Percentiles rank a stretch among this genome's conserved stretches.
phyloP scores from a whole-genome alignment of 148 eudicot genomes.

The Tetragonia tetragonoides region DNA sequence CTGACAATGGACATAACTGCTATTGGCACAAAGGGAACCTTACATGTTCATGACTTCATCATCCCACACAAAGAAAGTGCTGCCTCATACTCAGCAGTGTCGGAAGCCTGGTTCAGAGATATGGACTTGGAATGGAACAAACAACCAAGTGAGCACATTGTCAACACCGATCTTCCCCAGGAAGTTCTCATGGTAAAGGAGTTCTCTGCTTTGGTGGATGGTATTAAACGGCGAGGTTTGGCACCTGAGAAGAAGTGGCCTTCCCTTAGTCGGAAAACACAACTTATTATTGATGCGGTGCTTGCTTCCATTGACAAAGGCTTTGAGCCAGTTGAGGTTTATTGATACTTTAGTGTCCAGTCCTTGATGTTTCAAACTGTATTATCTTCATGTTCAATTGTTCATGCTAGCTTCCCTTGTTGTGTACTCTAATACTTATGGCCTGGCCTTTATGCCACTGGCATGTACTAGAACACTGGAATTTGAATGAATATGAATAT shows the following conservation, averaged over 20 bases:
- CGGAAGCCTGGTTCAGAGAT: slow-evolving; percentile 30
- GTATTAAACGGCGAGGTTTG: slow-evolving; percentile 30
- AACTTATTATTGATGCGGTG: slow-evolving; percentile 52
- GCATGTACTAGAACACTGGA: no score
- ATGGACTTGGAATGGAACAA: slow-evolving; percentile 38
- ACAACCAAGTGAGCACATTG: slow-evolving; percentile 37
- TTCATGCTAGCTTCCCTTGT: no score
- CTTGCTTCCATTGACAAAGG: slow-evolving; percentile 46
- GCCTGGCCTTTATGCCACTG: no score
- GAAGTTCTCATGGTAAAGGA: slow-evolving; percentile 57
- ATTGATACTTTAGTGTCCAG: not conserved
- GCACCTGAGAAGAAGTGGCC: slow-evolving; percentile 50
- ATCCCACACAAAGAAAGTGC: slow-evolving; percentile 34
- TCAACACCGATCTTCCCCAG: slow-evolving; percentile 44
- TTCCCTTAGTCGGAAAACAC: slow-evolving; percentile 48
- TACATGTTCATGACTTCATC: slow-evolving; percentile 40
- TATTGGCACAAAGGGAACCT: slow-evolving; percentile 50
- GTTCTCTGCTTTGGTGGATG: slow-evolving; percentile 41
- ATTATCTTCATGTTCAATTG: no score
- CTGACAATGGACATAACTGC: slow-evolving; percentile 48
- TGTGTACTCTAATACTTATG: no score
- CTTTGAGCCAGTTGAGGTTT: slow-evolving; percentile 39
- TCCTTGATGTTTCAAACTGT: not conserved
- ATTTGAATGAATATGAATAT: no score
- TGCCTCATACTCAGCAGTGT: slow-evolving; percentile 33